phyloP scores from a whole-genome alignment of 2,329 filamentous ascomycete genomes.

The Verticillium isaacii region DNA sequence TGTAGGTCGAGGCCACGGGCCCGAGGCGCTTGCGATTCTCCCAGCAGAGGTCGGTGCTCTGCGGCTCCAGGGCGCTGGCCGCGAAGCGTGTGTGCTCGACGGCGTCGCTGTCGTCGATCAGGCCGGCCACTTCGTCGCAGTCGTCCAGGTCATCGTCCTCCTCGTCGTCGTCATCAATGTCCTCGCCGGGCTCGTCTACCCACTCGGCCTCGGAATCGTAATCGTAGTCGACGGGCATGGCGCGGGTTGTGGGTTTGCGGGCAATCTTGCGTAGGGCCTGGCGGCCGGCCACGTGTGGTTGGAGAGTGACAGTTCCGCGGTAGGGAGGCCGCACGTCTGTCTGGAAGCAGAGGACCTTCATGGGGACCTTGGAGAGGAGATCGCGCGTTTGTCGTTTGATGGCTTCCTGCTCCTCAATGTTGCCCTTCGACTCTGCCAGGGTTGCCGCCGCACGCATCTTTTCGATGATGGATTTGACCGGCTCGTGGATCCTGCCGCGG shows the following conservation, averaged over 20 bases:
- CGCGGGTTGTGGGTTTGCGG: conserved; percentile 46
- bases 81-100: conserved; percentile 47
- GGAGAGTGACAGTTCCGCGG: conserved; percentile 65
- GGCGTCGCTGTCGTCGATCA: conserved; percentile 84
- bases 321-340: conserved; percentile 68
- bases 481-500: conserved; percentile 43
- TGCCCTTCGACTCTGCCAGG: conserved; percentile 24
- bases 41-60: conserved; percentile 80
- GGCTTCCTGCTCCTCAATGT: conserved; percentile 29
- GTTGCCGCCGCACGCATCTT: conserved; percentile 44
- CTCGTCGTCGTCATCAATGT: conserved; percentile 63
- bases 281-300: conserved; percentile 38
- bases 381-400: conserved; percentile 26
- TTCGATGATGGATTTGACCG: conserved; percentile 59
- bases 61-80: conserved; percentile 68
- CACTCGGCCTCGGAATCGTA: conserved; percentile 86
- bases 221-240: conserved; percentile 70
- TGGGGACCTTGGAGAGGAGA: conserved; percentile 48
- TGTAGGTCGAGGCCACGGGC: conserved; percentile 44
- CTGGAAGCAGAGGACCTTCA: conserved; percentile 59
- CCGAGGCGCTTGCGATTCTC: conserved; percentile 52
- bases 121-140: conserved; percentile 84
- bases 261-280: conserved; percentile 46
- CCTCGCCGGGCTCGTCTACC: conserved; percentile 71
- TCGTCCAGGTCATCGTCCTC: conserved; percentile 66